Percentiles rank a stretch among this genome's conserved stretches.
These are phyloP conservation scores for Claviceps monticola DNA, from an alignment of 2,329 filamentous ascomycete genomes.

Conservation along the genomic window DNA sequence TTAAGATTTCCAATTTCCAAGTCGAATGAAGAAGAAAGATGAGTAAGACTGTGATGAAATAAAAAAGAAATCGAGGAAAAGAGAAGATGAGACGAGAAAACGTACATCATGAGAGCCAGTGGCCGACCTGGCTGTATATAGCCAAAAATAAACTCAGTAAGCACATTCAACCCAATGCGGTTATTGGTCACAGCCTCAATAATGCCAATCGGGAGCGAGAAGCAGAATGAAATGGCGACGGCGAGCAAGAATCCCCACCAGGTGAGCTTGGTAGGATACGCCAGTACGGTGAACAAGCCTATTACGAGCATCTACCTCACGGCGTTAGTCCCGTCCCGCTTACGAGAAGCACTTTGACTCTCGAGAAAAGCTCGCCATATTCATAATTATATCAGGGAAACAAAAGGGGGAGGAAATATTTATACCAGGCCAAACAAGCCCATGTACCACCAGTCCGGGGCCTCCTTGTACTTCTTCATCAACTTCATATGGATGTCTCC, in stretches of 20 bases:
- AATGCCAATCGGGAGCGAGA: slow-evolving; percentile 54
- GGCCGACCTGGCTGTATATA: slow-evolving; percentile 63
- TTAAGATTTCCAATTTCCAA: no score
- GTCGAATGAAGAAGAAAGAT: no score
- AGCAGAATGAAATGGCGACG: slow-evolving; percentile 48
- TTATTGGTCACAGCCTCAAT: slow-evolving; percentile 58
- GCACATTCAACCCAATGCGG: slow-evolving; percentile 58
- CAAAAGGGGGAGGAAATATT: slow-evolving; percentile 3
- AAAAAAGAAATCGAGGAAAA: background rate
- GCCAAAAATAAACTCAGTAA: slow-evolving; percentile 61
- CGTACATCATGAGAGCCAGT: slow-evolving; percentile 58
- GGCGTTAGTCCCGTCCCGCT: background rate
- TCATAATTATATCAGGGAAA: no score
- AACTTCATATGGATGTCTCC: slow-evolving; percentile 51
- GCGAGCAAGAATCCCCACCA: slow-evolving; percentile 63
- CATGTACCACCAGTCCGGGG: slow-evolving; percentile 51
- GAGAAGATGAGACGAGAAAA: background rate
- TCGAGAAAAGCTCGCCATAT: no score
- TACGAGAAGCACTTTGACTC: no score
- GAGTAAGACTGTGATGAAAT: background rate
- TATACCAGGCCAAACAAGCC: slow-evolving; percentile 40
- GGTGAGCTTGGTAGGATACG: slow-evolving; percentile 51
- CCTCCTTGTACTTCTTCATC: slow-evolving; percentile 49
- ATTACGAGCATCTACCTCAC: slow-evolving; percentile 35
- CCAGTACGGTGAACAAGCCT: slow-evolving; percentile 40